phyloP scores from a whole-genome alignment of 768 basidiomycete species.

The Kwoniella sp. region DNA sequence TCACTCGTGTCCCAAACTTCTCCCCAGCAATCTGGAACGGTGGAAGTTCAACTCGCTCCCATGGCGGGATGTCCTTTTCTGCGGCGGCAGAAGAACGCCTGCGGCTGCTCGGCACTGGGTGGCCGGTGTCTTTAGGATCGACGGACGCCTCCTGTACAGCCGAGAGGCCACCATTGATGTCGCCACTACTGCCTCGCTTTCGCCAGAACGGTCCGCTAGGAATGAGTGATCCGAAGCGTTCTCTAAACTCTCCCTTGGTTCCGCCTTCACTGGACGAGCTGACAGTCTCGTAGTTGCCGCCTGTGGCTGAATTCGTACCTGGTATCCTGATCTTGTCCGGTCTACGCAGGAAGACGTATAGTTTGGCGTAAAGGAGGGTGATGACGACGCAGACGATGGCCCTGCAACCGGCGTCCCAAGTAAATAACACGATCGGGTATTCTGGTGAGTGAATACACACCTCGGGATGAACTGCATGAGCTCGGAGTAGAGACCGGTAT shows the following conservation, averaged over 20 bases:
- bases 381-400: slow-evolving; percentile 45
- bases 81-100: neutral
- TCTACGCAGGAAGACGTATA: slow-evolving; percentile 51
- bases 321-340: slow-evolving; percentile 49
- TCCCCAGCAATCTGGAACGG: slow-evolving; percentile 46
- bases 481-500: slow-evolving; percentile 46
- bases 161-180: neutral
- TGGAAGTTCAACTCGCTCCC: slow-evolving; percentile 49
- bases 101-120: too few relatives aligned
- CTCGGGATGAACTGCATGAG: slow-evolving; percentile 50
- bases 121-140: neutral
- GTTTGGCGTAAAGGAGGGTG: slow-evolving; percentile 43
- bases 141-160: neutral
- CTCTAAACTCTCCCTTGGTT: neutral
- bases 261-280: neutral
- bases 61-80: slow-evolving; percentile 42
- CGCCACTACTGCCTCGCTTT: slow-evolving; percentile 2
- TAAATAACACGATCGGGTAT: neutral
- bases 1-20: slow-evolving; percentile 29
- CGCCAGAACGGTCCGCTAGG: neutral
- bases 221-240: slow-evolving; percentile 1
- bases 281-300: slow-evolving; percentile 10
- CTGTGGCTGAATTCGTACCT: slow-evolving; percentile 24
- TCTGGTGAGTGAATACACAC: slow-evolving; percentile 12
- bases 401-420: slow-evolving; percentile 13